Conservation (phyloP, 1,139 yeast species). For the Suhomyces wounanorum region DNA sequence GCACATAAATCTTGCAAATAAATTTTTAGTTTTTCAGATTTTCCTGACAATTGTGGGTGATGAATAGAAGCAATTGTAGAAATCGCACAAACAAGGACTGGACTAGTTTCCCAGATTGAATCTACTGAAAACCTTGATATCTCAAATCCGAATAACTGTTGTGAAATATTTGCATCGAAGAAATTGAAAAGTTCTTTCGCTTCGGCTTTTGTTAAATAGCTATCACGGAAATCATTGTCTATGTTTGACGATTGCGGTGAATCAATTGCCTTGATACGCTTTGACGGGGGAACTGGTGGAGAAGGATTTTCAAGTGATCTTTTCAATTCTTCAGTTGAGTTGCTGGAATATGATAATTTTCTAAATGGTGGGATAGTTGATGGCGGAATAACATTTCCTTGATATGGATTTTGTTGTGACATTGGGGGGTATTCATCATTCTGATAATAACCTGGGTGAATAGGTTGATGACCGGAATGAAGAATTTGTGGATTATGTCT, state of each 20-base stretch:
- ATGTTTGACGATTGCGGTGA: neutral
- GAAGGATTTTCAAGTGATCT: neutral
- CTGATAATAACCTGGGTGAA: neutral
- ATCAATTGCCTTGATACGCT: neutral
- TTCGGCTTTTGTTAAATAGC: constrained; percentile 38
- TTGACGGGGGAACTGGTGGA: neutral
- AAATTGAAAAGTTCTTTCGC: constrained; percentile 54
- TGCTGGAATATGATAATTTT: neutral
- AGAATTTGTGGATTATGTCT: constrained; percentile 2
- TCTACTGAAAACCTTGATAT: constrained; percentile 53
- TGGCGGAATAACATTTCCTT: neutral
- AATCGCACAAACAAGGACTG: constrained; percentile 61
- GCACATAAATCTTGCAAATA: constrained; percentile 51
- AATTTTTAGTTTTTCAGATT: constrained; percentile 40
- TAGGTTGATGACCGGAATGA: neutral
- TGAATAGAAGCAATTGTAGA: constrained; percentile 66
- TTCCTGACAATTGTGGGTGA: constrained; percentile 46
- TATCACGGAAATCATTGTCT: constrained; percentile 38
- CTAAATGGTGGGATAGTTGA: neutral
- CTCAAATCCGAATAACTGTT: constrained; percentile 68
- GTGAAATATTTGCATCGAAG: constrained; percentile 59
- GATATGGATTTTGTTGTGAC: constrained; percentile 2
- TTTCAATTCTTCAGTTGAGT: constrained; percentile 1
- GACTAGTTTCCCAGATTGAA: constrained; percentile 56
- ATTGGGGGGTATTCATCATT: neutral